Conservation (phyloP, 179 eudicot genomes). For the Amaranthus tricolor region DNA sequence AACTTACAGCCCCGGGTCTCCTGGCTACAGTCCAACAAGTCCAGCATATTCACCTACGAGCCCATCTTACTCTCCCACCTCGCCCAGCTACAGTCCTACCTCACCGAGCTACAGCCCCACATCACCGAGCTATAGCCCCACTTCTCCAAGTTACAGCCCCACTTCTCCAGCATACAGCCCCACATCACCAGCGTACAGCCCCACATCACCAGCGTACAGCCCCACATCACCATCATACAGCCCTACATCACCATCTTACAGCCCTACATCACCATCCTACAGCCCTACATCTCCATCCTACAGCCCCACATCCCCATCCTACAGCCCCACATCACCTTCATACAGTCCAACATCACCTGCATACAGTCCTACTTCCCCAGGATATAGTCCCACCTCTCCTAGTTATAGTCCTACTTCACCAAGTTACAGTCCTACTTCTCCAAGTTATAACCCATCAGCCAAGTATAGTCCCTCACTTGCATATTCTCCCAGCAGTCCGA, state of each 20-base stretch:
- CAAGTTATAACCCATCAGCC: constrained; percentile 78
- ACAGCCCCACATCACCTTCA: constrained; percentile 84
- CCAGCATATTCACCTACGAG: constrained; percentile 90
- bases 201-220: constrained; percentile 83
- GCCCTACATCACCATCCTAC: constrained; percentile 83
- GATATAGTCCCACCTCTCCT: constrained; percentile 79
- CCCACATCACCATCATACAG: constrained; percentile 92
- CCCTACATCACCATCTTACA: constrained; percentile 84
- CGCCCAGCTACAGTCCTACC: constrained; percentile 81
- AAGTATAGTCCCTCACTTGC: constrained; percentile 71
- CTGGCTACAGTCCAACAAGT: constrained; percentile 75
- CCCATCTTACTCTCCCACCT: constrained; percentile 82
- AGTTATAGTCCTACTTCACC: constrained; percentile 84
- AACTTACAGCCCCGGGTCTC: constrained; percentile 72
- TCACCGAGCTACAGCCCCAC: constrained; percentile 85
- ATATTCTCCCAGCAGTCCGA: constrained; percentile 53
- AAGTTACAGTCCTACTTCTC: constrained; percentile 79
- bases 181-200: constrained; percentile 77
- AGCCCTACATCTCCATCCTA: constrained; percentile 81
- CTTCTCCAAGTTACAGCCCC: constrained; percentile 81
- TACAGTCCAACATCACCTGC: constrained; percentile 88
- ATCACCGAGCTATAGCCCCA: constrained; percentile 79
- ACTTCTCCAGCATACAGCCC: constrained; percentile 90
- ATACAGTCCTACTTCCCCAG: constrained; percentile 83
- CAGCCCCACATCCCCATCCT: constrained; percentile 82